phyloP scores from a whole-genome alignment of 2,329 filamentous ascomycete species.

The Calonectria pseudoreteaudii region DNA sequence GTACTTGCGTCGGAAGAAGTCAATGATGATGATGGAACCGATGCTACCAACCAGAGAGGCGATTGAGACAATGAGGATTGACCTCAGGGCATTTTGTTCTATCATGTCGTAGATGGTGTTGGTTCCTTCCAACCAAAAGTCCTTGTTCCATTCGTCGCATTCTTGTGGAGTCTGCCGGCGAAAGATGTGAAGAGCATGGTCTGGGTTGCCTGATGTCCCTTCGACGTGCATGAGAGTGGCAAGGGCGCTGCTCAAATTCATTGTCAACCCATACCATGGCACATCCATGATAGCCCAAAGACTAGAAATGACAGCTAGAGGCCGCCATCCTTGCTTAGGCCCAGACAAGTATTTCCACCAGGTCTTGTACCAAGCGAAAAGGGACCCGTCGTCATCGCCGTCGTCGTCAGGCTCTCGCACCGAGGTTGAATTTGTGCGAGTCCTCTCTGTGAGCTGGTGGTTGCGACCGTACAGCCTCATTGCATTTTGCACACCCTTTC shows the following conservation, averaged over 20 bases:
- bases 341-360: slow-evolving; percentile 14
- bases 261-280: slow-evolving; percentile 24
- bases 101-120: slow-evolving; percentile 6
- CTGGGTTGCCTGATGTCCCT: not conserved
- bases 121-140: not conserved
- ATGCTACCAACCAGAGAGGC: slow-evolving; percentile 4
- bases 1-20: slow-evolving; percentile 14
- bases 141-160: not conserved
- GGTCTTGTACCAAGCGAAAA: not conserved
- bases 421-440: not conserved
- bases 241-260: slow-evolving; percentile 24
- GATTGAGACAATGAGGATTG: slow-evolving; percentile 8
- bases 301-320: slow-evolving; percentile 12
- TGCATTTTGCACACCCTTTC: not conserved
- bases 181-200: not conserved
- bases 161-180: not conserved
- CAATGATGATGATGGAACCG: not conserved
- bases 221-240: slow-evolving; percentile 18
- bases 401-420: not conserved
- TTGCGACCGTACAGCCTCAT: not conserved
- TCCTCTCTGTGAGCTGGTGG: not conserved
- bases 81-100: slow-evolving; percentile 7
- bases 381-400: not conserved
- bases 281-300: slow-evolving; percentile 30
- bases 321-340: slow-evolving; percentile 18